Percentiles rank a stretch among this genome's conserved stretches.
These are phyloP conservation scores for Penicillium sp. DNA, from an alignment of 2,329 filamentous ascomycete species.

Conservation along the genomic window DNA sequence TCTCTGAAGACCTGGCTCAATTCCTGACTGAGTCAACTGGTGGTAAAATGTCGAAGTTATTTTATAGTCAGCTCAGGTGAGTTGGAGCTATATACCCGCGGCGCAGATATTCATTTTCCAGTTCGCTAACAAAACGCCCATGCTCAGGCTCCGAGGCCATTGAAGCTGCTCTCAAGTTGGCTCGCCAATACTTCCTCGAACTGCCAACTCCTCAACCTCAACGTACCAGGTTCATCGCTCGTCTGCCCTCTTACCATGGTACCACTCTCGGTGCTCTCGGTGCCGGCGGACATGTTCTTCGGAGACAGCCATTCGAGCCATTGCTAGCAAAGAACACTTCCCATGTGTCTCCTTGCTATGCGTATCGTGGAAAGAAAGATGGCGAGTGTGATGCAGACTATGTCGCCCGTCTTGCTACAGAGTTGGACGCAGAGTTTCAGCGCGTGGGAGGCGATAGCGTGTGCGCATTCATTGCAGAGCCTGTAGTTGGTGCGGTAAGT, in stretches of 20 bases:
- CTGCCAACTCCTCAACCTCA: slow-evolving; percentile 49
- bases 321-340: slow-evolving; percentile 55
- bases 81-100: not conserved
- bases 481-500: slow-evolving; percentile 65
- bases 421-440: slow-evolving; percentile 65
- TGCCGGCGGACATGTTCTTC: slow-evolving; percentile 57
- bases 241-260: slow-evolving; percentile 65
- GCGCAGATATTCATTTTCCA: no score
- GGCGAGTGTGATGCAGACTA: slow-evolving; percentile 57
- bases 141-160: slow-evolving; percentile 60
- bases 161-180: slow-evolving; percentile 64
- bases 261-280: slow-evolving; percentile 64
- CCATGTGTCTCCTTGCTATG: slow-evolving; percentile 62
- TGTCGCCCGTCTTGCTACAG: slow-evolving; percentile 55
- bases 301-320: slow-evolving; percentile 59
- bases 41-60: slow-evolving; percentile 52
- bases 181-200: slow-evolving; percentile 63
- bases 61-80: slow-evolving; percentile 58
- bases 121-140: not conserved
- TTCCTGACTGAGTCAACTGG: slow-evolving; percentile 50
- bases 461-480: slow-evolving; percentile 68
- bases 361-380: slow-evolving; percentile 54
- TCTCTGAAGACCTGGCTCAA: slow-evolving; percentile 51
- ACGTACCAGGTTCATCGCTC: slow-evolving; percentile 59
- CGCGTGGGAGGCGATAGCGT: slow-evolving; percentile 61